phyloP scores from a whole-genome alignment of 768 basidiomycete genomes.

The Lyophyllum decastes region DNA sequence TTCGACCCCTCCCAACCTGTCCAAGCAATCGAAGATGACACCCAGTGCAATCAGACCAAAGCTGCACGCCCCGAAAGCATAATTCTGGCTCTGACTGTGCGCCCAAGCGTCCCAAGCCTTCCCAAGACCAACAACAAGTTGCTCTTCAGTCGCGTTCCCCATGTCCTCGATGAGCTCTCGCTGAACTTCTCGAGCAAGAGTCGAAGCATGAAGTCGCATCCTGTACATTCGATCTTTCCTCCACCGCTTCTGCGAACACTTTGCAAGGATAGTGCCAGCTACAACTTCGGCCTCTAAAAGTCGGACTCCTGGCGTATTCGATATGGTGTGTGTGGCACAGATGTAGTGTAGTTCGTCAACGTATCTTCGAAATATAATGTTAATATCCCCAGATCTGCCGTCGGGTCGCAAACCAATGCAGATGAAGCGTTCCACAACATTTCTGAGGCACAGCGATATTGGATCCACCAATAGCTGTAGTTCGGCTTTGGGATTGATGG shows the following conservation, averaged over 20 bases:
- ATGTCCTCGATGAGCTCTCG: slow-evolving; percentile 33
- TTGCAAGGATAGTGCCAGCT: slow-evolving; percentile 71
- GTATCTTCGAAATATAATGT: slow-evolving; percentile 52
- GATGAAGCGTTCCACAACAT: slow-evolving; percentile 30
- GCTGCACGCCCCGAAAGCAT: slow-evolving; percentile 55
- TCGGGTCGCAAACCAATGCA: slow-evolving; percentile 23
- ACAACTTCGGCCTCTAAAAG: slow-evolving; percentile 77
- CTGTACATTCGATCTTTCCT: slow-evolving; percentile 58
- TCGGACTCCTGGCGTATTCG: slow-evolving; percentile 51
- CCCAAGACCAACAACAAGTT: slow-evolving; percentile 41
- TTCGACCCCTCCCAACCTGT: slow-evolving; percentile 20
- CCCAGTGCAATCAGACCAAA: slow-evolving; percentile 70
- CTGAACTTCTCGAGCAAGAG: slow-evolving; percentile 54
- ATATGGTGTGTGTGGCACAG: slow-evolving; percentile 65
- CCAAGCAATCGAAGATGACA: slow-evolving; percentile 59
- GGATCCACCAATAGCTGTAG: slow-evolving; percentile 32
- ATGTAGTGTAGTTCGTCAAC: slow-evolving; percentile 71
- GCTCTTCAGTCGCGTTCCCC: slow-evolving; percentile 25
- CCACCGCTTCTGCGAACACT: slow-evolving; percentile 63
- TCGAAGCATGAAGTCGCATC: slow-evolving; percentile 59
- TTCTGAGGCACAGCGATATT: slow-evolving; percentile 35
- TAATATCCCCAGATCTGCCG: slow-evolving; percentile 28
- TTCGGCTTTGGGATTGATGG: slow-evolving; percentile 12
- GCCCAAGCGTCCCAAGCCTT: slow-evolving; percentile 70
- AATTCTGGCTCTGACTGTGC: slow-evolving; percentile 43